These are phyloP conservation scores for Acmispon strigosus DNA, from an alignment of 306 rosid genomes.

Conservation along the genomic window DNA sequence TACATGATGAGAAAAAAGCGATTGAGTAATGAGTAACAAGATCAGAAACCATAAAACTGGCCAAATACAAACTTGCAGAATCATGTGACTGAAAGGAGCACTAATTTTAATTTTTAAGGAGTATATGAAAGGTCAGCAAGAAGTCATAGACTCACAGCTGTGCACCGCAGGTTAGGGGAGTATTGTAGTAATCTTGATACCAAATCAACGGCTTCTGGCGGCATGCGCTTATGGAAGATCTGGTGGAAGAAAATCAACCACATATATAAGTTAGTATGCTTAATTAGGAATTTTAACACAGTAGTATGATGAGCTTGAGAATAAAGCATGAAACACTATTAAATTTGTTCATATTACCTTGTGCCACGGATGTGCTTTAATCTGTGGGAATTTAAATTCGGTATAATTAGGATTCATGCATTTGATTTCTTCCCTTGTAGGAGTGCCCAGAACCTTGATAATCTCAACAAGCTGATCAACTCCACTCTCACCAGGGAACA, in stretches of 20 bases:
- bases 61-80: background rate
- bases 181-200: conserved; percentile 91
- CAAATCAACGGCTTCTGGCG: conserved; percentile 97
- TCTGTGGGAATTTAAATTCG: conserved; percentile 96
- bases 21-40: background rate
- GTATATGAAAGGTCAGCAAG: background rate
- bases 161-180: conserved; percentile 89
- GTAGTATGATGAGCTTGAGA: background rate
- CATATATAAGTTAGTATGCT: background rate
- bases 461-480: conserved; percentile 98
- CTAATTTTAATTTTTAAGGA: background rate
- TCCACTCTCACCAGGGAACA: conserved; percentile 97
- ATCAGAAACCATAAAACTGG: background rate
- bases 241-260: conserved; percentile 15
- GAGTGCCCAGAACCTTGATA: conserved; percentile 96
- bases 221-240: conserved; percentile 98
- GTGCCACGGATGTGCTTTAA: conserved; percentile 99
- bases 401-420: conserved; percentile 99
- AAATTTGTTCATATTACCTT: conserved; percentile 45
- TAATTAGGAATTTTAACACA: conserved; percentile 1
- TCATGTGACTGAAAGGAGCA: background rate
- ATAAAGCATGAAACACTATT: background rate
- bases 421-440: conserved; percentile 96
- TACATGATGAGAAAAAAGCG: background rate
- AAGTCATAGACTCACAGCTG: conserved; percentile 59